These are phyloP conservation scores for Rhododendron kiyosumense DNA, from an alignment of 148 eudicot species.

Conservation along the genomic window DNA sequence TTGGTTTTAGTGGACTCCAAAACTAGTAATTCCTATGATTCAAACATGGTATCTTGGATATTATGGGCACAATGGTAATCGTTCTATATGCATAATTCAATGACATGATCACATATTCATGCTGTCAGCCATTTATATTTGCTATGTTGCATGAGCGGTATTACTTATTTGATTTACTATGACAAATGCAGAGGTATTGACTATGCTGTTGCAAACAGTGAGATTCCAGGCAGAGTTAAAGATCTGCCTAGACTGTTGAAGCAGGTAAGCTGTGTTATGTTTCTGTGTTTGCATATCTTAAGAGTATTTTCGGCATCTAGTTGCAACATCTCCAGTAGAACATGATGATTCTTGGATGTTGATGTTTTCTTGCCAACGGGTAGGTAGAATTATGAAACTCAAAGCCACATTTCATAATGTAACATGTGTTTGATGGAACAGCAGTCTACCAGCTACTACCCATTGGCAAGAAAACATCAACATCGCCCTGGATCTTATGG, in stretches of 20 bases:
- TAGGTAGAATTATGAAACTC: background rate
- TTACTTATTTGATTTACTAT: slow-evolving; percentile 3
- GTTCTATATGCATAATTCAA: background rate
- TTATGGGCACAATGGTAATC: background rate
- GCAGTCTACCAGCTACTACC: slow-evolving; percentile 11
- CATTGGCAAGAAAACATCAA: background rate
- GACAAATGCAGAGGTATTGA: slow-evolving; percentile 33
- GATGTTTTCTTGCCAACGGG: background rate
- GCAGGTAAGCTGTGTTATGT: slow-evolving; percentile 17
- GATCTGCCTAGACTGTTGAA: slow-evolving; percentile 31
- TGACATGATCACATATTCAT: background rate
- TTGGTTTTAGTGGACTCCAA: background rate
- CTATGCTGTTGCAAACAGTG: slow-evolving; percentile 31
- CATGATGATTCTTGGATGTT: background rate
- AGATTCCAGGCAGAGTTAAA: slow-evolving; percentile 28
- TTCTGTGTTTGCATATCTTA: background rate
- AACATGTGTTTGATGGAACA: slow-evolving; percentile 15
- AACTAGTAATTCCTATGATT: background rate
- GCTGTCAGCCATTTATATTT: background rate
- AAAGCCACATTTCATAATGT: background rate
- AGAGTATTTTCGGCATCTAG: background rate
- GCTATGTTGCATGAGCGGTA: background rate
- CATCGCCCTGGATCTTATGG: background rate
- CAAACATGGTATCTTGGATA: background rate
- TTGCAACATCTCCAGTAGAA: background rate